These are phyloP conservation scores for Penicillium sp. DNA, from an alignment of 2,329 filamentous ascomycete genomes.

Conservation along the genomic window DNA sequence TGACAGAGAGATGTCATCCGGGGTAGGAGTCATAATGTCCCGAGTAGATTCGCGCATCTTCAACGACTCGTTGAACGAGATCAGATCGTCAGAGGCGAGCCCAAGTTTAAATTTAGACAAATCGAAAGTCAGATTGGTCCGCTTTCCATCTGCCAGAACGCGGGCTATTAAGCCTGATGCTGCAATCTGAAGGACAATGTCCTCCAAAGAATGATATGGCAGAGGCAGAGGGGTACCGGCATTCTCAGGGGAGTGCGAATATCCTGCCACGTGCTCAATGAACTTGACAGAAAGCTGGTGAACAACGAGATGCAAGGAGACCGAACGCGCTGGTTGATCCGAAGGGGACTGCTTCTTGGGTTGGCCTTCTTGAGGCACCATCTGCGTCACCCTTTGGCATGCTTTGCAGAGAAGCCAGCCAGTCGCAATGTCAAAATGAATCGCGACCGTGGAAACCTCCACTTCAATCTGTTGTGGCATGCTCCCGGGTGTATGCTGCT, in stretches of 20 bases:
- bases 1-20: constrained; percentile 39
- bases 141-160: constrained; percentile 18
- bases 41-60: constrained; percentile 46
- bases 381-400: constrained; percentile 29
- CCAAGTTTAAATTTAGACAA: constrained; percentile 46
- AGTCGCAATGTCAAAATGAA: constrained; percentile 40
- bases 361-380: constrained; percentile 14
- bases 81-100: constrained; percentile 47
- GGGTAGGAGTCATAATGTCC: constrained; percentile 36
- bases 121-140: constrained; percentile 28
- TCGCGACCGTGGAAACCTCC: constrained; percentile 29
- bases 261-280: constrained; percentile 34
- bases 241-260: constrained; percentile 23
- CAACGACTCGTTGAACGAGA: constrained; percentile 50
- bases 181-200: constrained; percentile 32
- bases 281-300: constrained; percentile 34
- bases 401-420: constrained; percentile 41
- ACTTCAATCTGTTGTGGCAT: constrained; percentile 23
- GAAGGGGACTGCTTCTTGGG: constrained; percentile 4
- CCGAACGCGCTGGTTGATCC: constrained; percentile 7
- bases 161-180: constrained; percentile 26
- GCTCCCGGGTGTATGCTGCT: constrained; percentile 1
- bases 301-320: constrained; percentile 26
- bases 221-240: constrained; percentile 12
- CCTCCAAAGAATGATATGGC: constrained; percentile 25